These are phyloP conservation scores for Claviceps quebecensis DNA, from an alignment of 2,329 filamentous ascomycete species.

Conservation along the genomic window DNA sequence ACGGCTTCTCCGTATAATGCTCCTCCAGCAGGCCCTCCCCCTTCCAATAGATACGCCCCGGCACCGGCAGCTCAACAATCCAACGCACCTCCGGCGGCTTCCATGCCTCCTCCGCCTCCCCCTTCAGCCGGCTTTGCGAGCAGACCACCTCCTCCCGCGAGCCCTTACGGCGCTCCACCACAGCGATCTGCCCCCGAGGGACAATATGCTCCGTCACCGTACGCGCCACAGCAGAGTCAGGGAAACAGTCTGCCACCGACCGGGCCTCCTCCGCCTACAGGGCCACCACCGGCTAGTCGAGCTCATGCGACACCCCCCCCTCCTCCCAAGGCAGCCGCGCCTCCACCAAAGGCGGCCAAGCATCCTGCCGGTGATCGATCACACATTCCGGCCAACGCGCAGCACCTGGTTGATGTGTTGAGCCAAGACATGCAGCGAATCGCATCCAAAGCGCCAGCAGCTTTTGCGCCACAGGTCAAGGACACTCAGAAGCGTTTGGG, in stretches of 20 bases:
- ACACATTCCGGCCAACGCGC: constrained; percentile 68
- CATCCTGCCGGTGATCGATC: constrained; percentile 77
- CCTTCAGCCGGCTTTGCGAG: constrained; percentile 19
- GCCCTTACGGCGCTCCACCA: constrained; percentile 29
- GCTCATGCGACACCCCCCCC: constrained; percentile 29
- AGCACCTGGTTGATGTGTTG: constrained; percentile 69
- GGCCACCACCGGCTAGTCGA: constrained; percentile 19
- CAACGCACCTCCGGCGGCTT: constrained; percentile 26
- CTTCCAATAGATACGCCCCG: constrained; percentile 63
- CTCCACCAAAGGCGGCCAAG: constrained; percentile 43
- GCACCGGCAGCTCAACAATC: constrained; percentile 41
- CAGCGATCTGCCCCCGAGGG: constrained; percentile 26
- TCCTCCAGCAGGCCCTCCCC: constrained; percentile 55
- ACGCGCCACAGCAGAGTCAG: constrained; percentile 30
- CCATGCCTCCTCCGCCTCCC: constrained; percentile 26
- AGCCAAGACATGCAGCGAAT: constrained; percentile 78
- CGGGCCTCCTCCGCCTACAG: constrained; percentile 28
- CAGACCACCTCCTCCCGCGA: constrained; percentile 31
- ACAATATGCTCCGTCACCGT: constrained; percentile 21
- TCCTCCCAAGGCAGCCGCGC: constrained; percentile 32
- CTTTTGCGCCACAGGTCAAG: constrained; percentile 76
- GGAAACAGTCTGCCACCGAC: constrained; percentile 16
- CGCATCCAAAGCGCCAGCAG: constrained; percentile 69
- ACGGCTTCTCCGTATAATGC: constrained; percentile 78
- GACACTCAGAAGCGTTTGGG: constrained; percentile 88